Percentiles rank a stretch among this genome's conserved stretches.
Evolutionary conservation across 805 yeast genomes (phyloP).

Genomic region (Zygosaccharomyces rouxii): DNA sequence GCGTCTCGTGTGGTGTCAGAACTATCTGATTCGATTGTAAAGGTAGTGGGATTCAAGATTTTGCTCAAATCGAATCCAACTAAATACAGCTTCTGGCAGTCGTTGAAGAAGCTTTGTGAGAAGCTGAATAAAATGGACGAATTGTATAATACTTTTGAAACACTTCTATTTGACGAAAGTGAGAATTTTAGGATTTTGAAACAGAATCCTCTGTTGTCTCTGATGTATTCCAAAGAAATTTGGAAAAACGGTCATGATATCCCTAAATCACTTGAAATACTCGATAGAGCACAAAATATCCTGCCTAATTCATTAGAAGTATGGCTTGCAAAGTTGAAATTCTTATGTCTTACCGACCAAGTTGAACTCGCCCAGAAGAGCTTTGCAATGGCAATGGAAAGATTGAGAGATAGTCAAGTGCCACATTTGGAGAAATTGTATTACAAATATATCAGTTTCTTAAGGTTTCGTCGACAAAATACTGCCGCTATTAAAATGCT

Average conservation of each 20-base stretch:
- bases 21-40: constrained; percentile 27
- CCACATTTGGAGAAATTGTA: constrained; percentile 44
- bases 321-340: constrained; percentile 69
- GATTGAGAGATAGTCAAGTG: constrained; percentile 27
- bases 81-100: constrained; percentile 46
- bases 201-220: constrained; percentile 45
- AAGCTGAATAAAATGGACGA: constrained; percentile 25
- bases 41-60: constrained; percentile 42
- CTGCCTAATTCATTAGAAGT: constrained; percentile 49
- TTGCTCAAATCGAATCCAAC: constrained; percentile 44
- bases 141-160: constrained; percentile 46
- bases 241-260: constrained; percentile 49
- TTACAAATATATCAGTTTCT: constrained; percentile 54
- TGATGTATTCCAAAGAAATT: constrained; percentile 70
- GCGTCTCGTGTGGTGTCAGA: constrained; percentile 19
- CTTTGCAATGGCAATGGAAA: constrained; percentile 38
- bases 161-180: constrained; percentile 39
- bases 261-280: constrained; percentile 48
- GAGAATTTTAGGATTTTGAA: constrained; percentile 39
- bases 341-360: constrained; percentile 46
- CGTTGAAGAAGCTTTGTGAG: constrained; percentile 39
- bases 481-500: constrained; percentile 40
- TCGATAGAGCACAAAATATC: constrained; percentile 43
- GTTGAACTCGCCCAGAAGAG: constrained; percentile 34
- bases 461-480: constrained; percentile 38